Percentiles rank a stretch among this genome's conserved stretches.
phyloP scores from a whole-genome alignment of 2,329 filamentous ascomycete species.

The Fusarium oxysporum region DNA sequence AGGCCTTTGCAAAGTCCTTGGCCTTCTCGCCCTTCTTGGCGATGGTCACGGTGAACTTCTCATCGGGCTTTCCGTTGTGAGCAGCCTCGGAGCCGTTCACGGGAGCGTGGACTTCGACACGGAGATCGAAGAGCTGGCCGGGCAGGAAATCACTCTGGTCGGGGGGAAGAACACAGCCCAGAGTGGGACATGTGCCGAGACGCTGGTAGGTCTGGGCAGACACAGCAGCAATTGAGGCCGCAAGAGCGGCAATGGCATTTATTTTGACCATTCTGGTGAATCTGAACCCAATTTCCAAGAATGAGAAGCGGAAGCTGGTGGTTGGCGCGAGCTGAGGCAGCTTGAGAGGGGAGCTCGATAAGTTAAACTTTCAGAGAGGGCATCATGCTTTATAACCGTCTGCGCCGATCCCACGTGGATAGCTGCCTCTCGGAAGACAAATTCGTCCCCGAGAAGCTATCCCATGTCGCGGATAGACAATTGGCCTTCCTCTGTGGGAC shows the following conservation, averaged over 20 bases:
- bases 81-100: conserved; percentile 85
- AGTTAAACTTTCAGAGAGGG: conserved; percentile 19
- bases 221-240: conserved; percentile 53
- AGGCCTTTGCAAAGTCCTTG: conserved; percentile 72
- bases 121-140: conserved; percentile 86
- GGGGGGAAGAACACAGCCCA: conserved; percentile 70
- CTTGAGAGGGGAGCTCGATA: conserved; percentile 26
- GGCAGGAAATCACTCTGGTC: conserved; percentile 83
- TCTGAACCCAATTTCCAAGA: conserved; percentile 8
- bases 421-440: conserved; percentile 30
- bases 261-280: conserved; percentile 51
- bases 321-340: conserved; percentile 28
- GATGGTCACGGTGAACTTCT: conserved; percentile 81
- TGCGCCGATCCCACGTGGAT: conserved; percentile 37
- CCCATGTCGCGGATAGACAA: conserved; percentile 25
- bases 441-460: conserved; percentile 17
- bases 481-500: conserved; percentile 41
- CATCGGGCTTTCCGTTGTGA: conserved; percentile 74
- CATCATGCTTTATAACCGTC: conserved; percentile 40
- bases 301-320: conserved; percentile 7
- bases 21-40: conserved; percentile 69
- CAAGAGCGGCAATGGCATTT: conserved; percentile 50
- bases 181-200: conserved; percentile 67
- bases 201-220: conserved; percentile 70
- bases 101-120: conserved; percentile 84